Conservation (phyloP, 1,139 yeast species). For the Candida sp. region DNA sequence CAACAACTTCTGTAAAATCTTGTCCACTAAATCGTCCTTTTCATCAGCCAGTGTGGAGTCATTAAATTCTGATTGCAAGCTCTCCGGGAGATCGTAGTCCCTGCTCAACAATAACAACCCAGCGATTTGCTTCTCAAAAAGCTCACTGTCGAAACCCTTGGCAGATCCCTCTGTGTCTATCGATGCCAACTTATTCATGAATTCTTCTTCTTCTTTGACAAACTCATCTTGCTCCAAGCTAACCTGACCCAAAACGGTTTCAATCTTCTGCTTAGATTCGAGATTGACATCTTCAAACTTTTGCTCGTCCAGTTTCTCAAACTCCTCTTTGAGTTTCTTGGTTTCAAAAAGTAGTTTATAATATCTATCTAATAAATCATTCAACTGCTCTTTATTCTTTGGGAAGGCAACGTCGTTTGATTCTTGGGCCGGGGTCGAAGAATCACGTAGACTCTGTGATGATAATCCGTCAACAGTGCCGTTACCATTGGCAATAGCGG, state of each 20-base stretch:
- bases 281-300: slow-evolving; percentile 22
- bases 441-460: slow-evolving; percentile 1
- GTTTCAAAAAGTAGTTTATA: slow-evolving; percentile 19
- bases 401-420: slow-evolving; percentile 23
- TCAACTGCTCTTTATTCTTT: slow-evolving; percentile 32
- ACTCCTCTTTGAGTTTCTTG: slow-evolving; percentile 15
- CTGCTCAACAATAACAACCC: slow-evolving; percentile 79
- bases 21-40: slow-evolving; percentile 13
- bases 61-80: slow-evolving; percentile 27
- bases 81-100: slow-evolving; percentile 75
- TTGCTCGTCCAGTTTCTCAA: slow-evolving; percentile 12
- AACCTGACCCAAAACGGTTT: slow-evolving; percentile 33
- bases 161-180: slow-evolving; percentile 12
- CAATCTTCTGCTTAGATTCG: slow-evolving; percentile 31
- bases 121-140: slow-evolving; percentile 69
- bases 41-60: not conserved
- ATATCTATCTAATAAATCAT: slow-evolving; percentile 34
- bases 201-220: slow-evolving; percentile 25
- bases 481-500: slow-evolving; percentile 12
- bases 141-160: slow-evolving; percentile 43
- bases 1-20: slow-evolving; percentile 16
- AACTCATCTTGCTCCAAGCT: slow-evolving; percentile 31
- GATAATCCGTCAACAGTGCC: slow-evolving; percentile 4
- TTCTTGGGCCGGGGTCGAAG: not conserved
- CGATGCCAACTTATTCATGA: slow-evolving; percentile 21